These are phyloP conservation scores for Fraxinus albicans DNA, from an alignment of 305 asterid genomes.

Conservation along the genomic window DNA sequence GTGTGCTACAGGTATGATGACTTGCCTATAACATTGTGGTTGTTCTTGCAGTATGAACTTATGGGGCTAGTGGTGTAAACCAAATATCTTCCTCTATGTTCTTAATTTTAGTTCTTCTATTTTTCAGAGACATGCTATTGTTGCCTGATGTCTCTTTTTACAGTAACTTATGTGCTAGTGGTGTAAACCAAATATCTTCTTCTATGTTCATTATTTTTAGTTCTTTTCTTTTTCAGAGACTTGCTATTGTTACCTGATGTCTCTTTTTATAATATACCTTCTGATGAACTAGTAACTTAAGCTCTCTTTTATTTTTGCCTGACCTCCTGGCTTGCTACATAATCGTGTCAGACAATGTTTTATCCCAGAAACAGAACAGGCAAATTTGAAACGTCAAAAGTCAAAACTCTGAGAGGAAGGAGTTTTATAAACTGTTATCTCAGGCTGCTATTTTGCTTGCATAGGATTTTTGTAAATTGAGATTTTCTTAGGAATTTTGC, in stretches of 20 bases:
- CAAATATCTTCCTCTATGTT: background rate
- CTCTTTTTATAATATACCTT: background rate
- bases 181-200: background rate
- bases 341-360: background rate
- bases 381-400: background rate
- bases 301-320: background rate
- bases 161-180: background rate
- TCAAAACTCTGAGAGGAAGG: background rate
- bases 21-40: conserved; percentile 15
- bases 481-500: conserved; percentile 2
- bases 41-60: conserved; percentile 9
- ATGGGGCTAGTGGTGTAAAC: conserved; percentile 1
- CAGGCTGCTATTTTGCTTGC: conserved; percentile 6
- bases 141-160: background rate
- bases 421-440: conserved; percentile 9
- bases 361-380: background rate
- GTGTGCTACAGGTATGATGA: conserved; percentile 76
- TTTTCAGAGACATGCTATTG: background rate
- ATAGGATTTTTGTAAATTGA: background rate
- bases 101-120: background rate
- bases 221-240: background rate
- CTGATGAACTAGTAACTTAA: background rate
- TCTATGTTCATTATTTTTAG: background rate
- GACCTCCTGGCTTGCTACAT: background rate
- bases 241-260: background rate